Evolutionary conservation across 176 grass and related monocot species (phyloP).

Genomic region (Otatea glauca): DNA sequence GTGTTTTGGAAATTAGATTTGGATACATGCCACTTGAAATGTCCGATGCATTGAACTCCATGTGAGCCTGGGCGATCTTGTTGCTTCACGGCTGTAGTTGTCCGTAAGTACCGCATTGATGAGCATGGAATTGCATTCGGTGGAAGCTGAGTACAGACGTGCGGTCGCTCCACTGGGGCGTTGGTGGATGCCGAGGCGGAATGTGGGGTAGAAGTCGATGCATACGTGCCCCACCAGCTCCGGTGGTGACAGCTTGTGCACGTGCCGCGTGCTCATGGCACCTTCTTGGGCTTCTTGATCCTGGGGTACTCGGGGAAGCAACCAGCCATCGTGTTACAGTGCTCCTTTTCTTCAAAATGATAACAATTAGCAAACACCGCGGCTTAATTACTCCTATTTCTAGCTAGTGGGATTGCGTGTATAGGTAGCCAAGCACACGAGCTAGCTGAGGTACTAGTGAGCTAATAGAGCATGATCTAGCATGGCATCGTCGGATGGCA

Average conservation of each 20-base stretch:
- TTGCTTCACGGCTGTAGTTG: not conserved
- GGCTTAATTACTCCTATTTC: not conserved
- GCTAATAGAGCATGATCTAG: not conserved
- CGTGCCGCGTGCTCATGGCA: conserved; percentile 48
- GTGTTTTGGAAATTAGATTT: not conserved
- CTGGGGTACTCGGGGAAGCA: conserved; percentile 37
- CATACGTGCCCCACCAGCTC: not conserved
- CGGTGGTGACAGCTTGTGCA: not conserved
- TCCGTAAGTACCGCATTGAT: not conserved
- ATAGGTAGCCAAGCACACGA: not conserved
- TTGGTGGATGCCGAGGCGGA: not conserved
- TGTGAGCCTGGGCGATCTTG: not conserved
- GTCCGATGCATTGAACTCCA: not conserved
- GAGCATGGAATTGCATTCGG: not conserved
- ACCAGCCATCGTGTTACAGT: not conserved
- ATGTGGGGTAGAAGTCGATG: not conserved
- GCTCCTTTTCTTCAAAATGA: not conserved
- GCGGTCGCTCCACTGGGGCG: not conserved
- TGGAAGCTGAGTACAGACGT: not conserved
- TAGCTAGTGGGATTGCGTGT: not conserved
- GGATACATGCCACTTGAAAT: not conserved
- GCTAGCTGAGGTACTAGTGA: not conserved
- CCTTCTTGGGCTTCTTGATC: conserved; percentile 14
- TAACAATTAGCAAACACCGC: not conserved
- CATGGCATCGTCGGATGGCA: not conserved